Conservation (phyloP, 208 protist species). For the Leishmania tarentolae region DNA sequence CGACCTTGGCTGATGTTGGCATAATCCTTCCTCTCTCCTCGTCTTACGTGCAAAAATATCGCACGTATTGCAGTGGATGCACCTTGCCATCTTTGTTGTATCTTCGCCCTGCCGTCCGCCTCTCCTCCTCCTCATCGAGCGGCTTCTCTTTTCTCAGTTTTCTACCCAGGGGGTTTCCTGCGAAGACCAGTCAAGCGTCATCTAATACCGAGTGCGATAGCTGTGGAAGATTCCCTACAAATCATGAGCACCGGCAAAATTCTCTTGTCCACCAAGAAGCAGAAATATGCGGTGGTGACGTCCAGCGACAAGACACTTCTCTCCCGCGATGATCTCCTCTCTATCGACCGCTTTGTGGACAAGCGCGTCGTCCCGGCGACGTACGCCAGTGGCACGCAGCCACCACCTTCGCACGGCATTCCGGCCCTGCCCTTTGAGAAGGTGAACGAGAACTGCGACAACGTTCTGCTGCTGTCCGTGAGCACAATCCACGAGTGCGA, state of each 20-base stretch:
- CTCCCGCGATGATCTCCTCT: constrained; percentile 47
- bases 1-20: background rate
- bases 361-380: constrained; percentile 41
- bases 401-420: constrained; percentile 47
- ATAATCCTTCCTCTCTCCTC: constrained; percentile 2
- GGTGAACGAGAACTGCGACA: constrained; percentile 47
- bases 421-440: constrained; percentile 68
- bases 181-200: background rate
- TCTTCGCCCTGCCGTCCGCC: background rate
- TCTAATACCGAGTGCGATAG: background rate
- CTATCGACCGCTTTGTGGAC: constrained; percentile 59
- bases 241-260: constrained; percentile 32
- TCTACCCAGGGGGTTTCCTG: background rate
- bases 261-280: constrained; percentile 48
- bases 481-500: constrained; percentile 51
- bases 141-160: constrained; percentile 1
- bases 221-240: background rate
- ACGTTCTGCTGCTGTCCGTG: constrained; percentile 48
- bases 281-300: constrained; percentile 61
- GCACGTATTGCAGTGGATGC: background rate
- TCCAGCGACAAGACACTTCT: constrained; percentile 55
- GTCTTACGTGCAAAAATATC: background rate
- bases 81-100: constrained; percentile 9
- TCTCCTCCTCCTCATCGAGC: background rate
- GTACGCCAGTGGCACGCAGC: constrained; percentile 24